Evolutionary conservation across 2,329 filamentous ascomycete genomes (phyloP).

Genomic region (Trichoderma simmonsii): DNA sequence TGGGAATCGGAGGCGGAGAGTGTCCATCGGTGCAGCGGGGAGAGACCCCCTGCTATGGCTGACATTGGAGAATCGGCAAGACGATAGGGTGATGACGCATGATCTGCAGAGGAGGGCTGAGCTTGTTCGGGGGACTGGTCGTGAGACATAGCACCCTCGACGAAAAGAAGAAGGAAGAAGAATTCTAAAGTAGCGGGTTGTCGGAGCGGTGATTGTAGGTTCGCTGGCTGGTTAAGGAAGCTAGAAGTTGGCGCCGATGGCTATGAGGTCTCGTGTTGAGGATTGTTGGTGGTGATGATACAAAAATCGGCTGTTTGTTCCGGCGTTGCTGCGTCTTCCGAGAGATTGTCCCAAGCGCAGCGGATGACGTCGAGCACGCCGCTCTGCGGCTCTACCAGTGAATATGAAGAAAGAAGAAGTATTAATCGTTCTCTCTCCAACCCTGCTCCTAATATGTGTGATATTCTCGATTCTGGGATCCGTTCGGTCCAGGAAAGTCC

Average conservation of each 20-base stretch:
- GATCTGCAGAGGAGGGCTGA: constrained; percentile 33
- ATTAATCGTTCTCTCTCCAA: neutral
- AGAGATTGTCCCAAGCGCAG: neutral
- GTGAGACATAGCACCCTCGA: constrained; percentile 45
- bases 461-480: constrained; percentile 15
- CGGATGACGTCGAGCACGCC: constrained; percentile 12
- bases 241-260: neutral
- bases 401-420: neutral
- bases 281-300: neutral
- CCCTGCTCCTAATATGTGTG: neutral
- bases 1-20: constrained; percentile 55
- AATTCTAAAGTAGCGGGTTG: neutral
- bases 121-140: constrained; percentile 41
- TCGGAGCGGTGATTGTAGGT: neutral
- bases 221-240: neutral
- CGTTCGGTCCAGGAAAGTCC: constrained; percentile 31
- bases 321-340: neutral
- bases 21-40: constrained; percentile 55
- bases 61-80: constrained; percentile 35
- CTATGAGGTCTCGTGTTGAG: neutral
- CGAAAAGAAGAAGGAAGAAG: neutral
- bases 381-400: neutral
- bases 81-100: constrained; percentile 37
- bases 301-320: neutral
- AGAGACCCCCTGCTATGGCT: constrained; percentile 31